Evolutionary conservation across 2,329 filamentous ascomycete species (phyloP), one percentile per base, ranked within the genome.

Genomic region (Epichloe gansuensis): DNA sequence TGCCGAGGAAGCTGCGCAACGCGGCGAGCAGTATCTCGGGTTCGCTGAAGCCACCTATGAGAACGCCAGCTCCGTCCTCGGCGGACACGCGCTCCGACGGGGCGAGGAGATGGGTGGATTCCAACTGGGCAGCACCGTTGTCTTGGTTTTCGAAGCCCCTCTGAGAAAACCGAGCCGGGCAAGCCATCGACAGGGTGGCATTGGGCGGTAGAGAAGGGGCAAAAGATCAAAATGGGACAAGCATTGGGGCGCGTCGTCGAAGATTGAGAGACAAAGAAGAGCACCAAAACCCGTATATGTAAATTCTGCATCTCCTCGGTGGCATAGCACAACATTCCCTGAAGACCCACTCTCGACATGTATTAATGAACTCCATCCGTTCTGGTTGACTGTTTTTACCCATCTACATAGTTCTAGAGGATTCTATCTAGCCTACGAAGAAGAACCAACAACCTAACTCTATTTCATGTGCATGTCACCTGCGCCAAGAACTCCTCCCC

Each of bases 101-200:
- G 93, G 93, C 38, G 91, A 97, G 65, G 93, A 98, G 69, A 97
- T 98, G 90, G 93, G 93, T 52, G 94, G 93, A 0, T 98, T 98
- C 72, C 89, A 94, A 72, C 76, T 98, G 3, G 93, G 93, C 21
- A 95, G 89, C 67, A 95, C 91, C 1, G 84, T 98, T 59, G 93
- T 98, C 41, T 75, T 98, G 50, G 90, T 98, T 0, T 98, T 98
- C 65, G 94, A 98, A 71, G 93, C 93, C 12, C 93, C 93, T 58
- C 82, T 1, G 82, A 79, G 67, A 75, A 74, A 53, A 71, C 69
- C 7, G 72, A 72, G 35, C 75, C 72, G 21, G 75, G 74, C 1
- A 72, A 76, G 50, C 71, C 77, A 51, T 80, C 75, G 54, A 80
- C 78, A 13, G 90, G 90, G 0, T 97, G 89, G 80, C 80, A 76